phyloP scores from a whole-genome alignment of 495 filamentous ascomycete species.

The Pyronema domesticum region DNA sequence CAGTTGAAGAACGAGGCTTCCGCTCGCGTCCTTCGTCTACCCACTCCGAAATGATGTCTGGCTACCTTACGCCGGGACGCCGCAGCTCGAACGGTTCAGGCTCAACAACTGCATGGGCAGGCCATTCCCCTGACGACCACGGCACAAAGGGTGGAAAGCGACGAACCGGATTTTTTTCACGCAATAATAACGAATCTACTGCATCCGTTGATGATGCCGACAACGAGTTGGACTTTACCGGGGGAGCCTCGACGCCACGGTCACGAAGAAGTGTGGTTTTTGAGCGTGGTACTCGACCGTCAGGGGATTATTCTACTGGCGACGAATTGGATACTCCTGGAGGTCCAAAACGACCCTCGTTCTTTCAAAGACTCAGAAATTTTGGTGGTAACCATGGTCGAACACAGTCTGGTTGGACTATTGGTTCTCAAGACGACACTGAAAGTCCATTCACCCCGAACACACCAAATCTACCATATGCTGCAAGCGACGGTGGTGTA shows the following conservation, averaged over 20 bases:
- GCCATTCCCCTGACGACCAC: constrained; percentile 16
- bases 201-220: constrained; percentile 16
- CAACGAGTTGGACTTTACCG: constrained; percentile 14
- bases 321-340: constrained; percentile 21
- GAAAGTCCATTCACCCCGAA: constrained; percentile 5
- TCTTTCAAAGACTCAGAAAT: constrained; percentile 21
- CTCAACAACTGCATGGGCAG: constrained; percentile 19
- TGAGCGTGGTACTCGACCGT: constrained; percentile 6
- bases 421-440: constrained; percentile 17
- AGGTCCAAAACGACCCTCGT: constrained; percentile 12
- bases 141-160: constrained; percentile 15
- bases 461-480: neutral
- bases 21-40: constrained; percentile 17
- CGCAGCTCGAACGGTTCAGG: constrained; percentile 15
- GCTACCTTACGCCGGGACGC: constrained; percentile 6
- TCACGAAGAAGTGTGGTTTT: constrained; percentile 12
- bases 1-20: constrained; percentile 13
- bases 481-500: neutral
- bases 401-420: constrained; percentile 20
- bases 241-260: constrained; percentile 6
- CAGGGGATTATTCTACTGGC: constrained; percentile 14
- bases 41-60: constrained; percentile 10
- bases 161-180: constrained; percentile 11
- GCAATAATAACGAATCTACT: constrained; percentile 8
- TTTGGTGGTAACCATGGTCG: constrained; percentile 15